Percentiles rank a stretch among this genome's conserved stretches.
Conservation (phyloP, 1,284 basidiomycete genomes). For the Tilletia indica region DNA sequence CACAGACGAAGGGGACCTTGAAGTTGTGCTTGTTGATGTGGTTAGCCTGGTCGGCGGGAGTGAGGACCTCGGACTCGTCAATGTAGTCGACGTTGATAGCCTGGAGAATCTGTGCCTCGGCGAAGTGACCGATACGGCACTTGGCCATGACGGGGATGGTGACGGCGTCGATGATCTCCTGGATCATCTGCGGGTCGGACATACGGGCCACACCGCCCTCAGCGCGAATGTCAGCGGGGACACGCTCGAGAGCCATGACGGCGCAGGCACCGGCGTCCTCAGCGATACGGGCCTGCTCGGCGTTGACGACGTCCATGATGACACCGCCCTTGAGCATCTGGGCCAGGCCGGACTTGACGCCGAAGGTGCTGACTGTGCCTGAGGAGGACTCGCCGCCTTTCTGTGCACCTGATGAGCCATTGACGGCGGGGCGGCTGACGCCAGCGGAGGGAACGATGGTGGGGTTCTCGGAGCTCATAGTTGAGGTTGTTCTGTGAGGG, state of each 20-base stretch:
- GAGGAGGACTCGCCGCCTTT: constrained; percentile 62
- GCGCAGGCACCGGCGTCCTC: constrained; percentile 97
- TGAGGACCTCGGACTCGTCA: constrained; percentile 88
- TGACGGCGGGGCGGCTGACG: constrained; percentile 45
- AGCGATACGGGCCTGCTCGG: constrained; percentile 86
- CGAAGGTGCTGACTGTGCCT: constrained; percentile 76
- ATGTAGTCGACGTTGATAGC: constrained; percentile 95
- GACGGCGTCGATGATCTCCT: constrained; percentile 74
- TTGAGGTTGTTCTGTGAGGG: not conserved
- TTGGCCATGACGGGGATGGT: constrained; percentile 63
- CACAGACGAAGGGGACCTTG: constrained; percentile 68
- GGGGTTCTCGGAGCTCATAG: constrained; percentile 55
- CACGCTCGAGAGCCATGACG: constrained; percentile 84
- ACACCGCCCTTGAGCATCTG: constrained; percentile 59
- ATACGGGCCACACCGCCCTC: constrained; percentile 55
- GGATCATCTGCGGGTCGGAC: constrained; percentile 89
- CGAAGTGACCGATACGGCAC: constrained; percentile 93
- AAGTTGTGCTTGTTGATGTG: constrained; percentile 64
- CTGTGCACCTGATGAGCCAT: constrained; percentile 60
- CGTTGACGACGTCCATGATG: constrained; percentile 65
- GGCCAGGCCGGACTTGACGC: constrained; percentile 72
- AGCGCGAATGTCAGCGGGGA: constrained; percentile 81
- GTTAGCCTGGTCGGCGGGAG: constrained; percentile 72
- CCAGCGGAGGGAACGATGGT: constrained; percentile 49
- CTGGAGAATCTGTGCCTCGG: constrained; percentile 75